Percentiles rank a stretch among this genome's conserved stretches.
Evolutionary conservation across 192 early-diverging fungal genomes (phyloP).

Genomic region (Chytriomyces hyalinus): DNA sequence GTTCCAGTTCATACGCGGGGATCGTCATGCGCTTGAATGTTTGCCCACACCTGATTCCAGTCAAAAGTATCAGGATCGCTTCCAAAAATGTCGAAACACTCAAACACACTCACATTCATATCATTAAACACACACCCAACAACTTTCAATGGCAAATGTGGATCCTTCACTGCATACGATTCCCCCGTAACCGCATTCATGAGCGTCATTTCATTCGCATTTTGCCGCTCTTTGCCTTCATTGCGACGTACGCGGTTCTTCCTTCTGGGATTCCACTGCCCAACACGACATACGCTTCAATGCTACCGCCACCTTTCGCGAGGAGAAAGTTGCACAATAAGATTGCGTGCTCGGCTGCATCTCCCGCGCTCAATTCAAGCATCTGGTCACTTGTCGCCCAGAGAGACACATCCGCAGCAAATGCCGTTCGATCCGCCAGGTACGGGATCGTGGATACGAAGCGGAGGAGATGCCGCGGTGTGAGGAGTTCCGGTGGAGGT

Average conservation of each 20-base stretch:
- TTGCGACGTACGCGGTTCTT: conserved; percentile 51
- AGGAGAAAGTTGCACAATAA: conserved; percentile 58
- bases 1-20: no score
- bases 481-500: conserved; percentile 42
- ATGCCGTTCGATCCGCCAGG: conserved; percentile 46
- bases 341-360: conserved; percentile 59
- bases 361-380: conserved; percentile 56
- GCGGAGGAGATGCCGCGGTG: conserved; percentile 39
- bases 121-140: conserved; percentile 55
- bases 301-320: conserved; percentile 24
- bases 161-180: conserved; percentile 40
- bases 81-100: background rate
- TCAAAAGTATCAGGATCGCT: no score
- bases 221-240: conserved; percentile 21
- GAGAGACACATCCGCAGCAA: conserved; percentile 37
- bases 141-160: conserved; percentile 48
- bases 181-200: conserved; percentile 56
- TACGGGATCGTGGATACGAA: conserved; percentile 57
- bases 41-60: no score
- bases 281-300: conserved; percentile 51
- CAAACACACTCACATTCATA: conserved; percentile 50
- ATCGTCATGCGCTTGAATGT: no score
- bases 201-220: conserved; percentile 34
- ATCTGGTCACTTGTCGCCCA: conserved; percentile 59
- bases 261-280: conserved; percentile 54